A percentile compares a stretch with the other conserved stretches of the same genome.
Conservation (phyloP, 1,139 yeast species). For the Arxiozyma slooffiae region DNA sequence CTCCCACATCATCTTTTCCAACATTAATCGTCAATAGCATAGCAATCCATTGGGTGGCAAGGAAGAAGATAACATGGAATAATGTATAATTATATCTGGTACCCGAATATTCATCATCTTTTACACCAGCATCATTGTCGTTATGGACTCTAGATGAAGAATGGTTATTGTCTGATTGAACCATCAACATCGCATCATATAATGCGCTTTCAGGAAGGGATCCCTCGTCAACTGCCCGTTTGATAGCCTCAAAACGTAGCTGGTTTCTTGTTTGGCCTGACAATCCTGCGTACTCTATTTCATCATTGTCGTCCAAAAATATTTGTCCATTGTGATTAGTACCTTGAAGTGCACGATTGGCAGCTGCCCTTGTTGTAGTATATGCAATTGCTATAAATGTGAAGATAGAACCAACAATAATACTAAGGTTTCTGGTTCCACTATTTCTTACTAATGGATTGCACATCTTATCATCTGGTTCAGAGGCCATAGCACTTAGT, state of each 20-base stretch:
- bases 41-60: slow-evolving; percentile 97
- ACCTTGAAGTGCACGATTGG: slow-evolving; percentile 51
- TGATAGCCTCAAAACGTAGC: slow-evolving; percentile 78
- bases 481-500: slow-evolving; percentile 90
- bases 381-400: slow-evolving; percentile 94
- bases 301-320: slow-evolving; percentile 20
- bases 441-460: slow-evolving; percentile 83
- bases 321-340: slow-evolving; percentile 22
- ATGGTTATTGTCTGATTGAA: slow-evolving; percentile 9
- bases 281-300: slow-evolving; percentile 34
- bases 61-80: slow-evolving; percentile 82
- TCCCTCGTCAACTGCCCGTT: slow-evolving; percentile 92
- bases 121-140: slow-evolving; percentile 25
- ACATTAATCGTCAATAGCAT: slow-evolving; percentile 88
- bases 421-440: slow-evolving; percentile 85
- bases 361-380: slow-evolving; percentile 95
- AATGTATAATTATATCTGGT: slow-evolving; percentile 82
- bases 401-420: slow-evolving; percentile 82
- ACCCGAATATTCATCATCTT: slow-evolving; percentile 53
- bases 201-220: slow-evolving; percentile 89
- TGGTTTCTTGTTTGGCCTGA: slow-evolving; percentile 54
- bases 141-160: slow-evolving; percentile 40
- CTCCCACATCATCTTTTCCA: slow-evolving; percentile 72
- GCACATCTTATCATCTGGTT: slow-evolving; percentile 87
- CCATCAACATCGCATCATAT: slow-evolving; percentile 51